These are phyloP conservation scores for Spirogloea muscicola DNA, from an alignment of 139 green algal genomes.

Conservation along the genomic window DNA sequence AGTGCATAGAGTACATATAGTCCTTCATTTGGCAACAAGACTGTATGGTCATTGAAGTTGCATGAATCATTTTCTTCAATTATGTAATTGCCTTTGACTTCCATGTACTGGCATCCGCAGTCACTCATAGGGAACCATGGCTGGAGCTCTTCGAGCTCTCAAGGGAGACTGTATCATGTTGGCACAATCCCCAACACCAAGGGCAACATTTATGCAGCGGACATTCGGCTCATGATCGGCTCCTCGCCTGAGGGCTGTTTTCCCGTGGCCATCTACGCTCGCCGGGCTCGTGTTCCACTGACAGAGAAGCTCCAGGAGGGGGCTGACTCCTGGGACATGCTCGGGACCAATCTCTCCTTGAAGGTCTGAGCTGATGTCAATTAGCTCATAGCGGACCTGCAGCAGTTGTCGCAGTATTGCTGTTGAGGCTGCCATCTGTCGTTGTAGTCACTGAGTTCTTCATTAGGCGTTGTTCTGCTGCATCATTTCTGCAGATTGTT, in stretches of 20 bases:
- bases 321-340: conserved; percentile 41
- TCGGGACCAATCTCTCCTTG: conserved; percentile 42
- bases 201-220: conserved; percentile 39
- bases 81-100: too few species aligned
- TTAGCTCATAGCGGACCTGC: neutral
- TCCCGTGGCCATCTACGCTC: conserved; percentile 39
- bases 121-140: conserved; percentile 36
- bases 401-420: neutral
- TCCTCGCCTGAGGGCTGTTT: conserved; percentile 32
- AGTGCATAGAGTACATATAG: neutral
- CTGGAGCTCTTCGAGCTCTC: conserved; percentile 31
- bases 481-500: too few species aligned
- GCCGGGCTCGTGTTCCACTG: conserved; percentile 26
- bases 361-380: conserved; percentile 6
- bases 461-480: too few species aligned
- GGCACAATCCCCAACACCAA: conserved; percentile 40
- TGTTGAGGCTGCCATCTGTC: conserved; percentile 2
- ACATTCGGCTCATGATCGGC: conserved; percentile 37
- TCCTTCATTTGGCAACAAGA: conserved; percentile 29
- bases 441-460: too few species aligned
- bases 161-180: conserved; percentile 34
- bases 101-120: too few species aligned
- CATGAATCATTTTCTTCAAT: too few species aligned
- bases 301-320: conserved; percentile 23
- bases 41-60: too few species aligned